phyloP scores from a whole-genome alignment of 2,329 filamentous ascomycete genomes.

The Fusarium buxicola region DNA sequence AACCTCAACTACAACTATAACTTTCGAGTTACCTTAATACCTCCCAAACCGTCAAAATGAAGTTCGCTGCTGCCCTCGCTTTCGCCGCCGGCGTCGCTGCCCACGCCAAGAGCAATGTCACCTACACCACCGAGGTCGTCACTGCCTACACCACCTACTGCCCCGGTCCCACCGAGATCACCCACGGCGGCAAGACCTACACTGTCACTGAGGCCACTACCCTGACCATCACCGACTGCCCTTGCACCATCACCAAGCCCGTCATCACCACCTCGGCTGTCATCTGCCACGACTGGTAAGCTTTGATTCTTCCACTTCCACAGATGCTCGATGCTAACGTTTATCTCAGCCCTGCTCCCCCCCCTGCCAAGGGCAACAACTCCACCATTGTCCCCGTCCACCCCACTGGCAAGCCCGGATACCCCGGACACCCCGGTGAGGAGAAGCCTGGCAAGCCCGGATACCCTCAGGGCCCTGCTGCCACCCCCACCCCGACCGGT shows the following conservation, averaged over 20 bases:
- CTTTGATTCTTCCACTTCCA: constrained; percentile 13
- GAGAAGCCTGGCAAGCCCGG: constrained; percentile 9
- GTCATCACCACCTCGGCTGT: constrained; percentile 64
- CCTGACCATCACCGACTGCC: constrained; percentile 78
- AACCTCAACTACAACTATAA: constrained; percentile 43
- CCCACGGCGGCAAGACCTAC: constrained; percentile 74
- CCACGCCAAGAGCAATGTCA: constrained; percentile 57
- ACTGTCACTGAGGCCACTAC: constrained; percentile 76
- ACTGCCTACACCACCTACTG: constrained; percentile 78
- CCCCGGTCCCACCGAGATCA: constrained; percentile 73
- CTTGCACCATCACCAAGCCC: constrained; percentile 74
- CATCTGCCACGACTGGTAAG: constrained; percentile 66
- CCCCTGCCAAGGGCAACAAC: constrained; percentile 50
- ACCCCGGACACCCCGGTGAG: constrained; percentile 18
- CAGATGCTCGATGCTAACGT: constrained; percentile 31
- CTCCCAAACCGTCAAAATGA: constrained; percentile 67
- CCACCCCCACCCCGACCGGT: constrained; percentile 47
- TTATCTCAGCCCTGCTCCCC: constrained; percentile 44
- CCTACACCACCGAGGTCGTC: constrained; percentile 74
- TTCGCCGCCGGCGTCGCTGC: constrained; percentile 65
- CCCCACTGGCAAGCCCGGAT: constrained; percentile 34
- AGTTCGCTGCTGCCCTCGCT: constrained; percentile 68
- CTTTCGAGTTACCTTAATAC: constrained; percentile 54
- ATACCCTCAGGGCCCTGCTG: constrained; percentile 34
- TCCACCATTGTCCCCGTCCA: constrained; percentile 45